A percentile compares a stretch with the other conserved stretches of the same genome.
These are phyloP conservation scores for Barnettozyma pratensis DNA, from an alignment of 805 yeast species.

Conservation along the genomic window DNA sequence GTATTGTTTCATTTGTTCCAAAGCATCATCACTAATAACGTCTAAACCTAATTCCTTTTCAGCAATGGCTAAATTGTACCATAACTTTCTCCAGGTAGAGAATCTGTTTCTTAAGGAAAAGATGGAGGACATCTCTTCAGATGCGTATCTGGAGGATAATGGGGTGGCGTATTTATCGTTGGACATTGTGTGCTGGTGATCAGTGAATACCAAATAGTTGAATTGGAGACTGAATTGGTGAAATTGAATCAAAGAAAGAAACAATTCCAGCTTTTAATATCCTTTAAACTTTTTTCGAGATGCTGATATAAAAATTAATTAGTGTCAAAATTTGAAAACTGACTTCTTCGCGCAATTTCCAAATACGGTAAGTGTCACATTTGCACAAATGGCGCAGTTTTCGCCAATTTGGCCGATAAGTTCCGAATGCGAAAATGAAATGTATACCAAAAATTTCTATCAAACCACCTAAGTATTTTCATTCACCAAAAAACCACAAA, in stretches of 20 bases:
- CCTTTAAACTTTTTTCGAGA: background rate
- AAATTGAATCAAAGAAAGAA: no score
- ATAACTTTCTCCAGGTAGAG: slow-evolving; percentile 97
- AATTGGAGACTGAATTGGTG: no score
- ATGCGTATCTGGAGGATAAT: slow-evolving; percentile 92
- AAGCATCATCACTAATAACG: slow-evolving; percentile 86
- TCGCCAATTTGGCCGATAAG: background rate
- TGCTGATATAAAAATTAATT: background rate
- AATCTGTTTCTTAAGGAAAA: slow-evolving; percentile 92
- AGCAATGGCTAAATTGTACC: slow-evolving; percentile 94
- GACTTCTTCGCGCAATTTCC: background rate
- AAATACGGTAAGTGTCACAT: background rate
- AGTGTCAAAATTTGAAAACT: background rate
- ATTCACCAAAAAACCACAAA: background rate
- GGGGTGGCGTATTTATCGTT: slow-evolving; percentile 87
- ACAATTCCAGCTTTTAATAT: no score
- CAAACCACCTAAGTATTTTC: background rate
- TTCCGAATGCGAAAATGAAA: background rate
- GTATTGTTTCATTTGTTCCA: slow-evolving; percentile 76
- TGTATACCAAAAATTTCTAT: no score
- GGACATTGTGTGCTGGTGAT: slow-evolving; percentile 16
- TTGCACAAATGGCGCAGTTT: background rate
- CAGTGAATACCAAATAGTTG: no score
- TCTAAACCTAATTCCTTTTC: slow-evolving; percentile 86
- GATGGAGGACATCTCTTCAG: slow-evolving; percentile 91